Conservation (phyloP, 305 asterid genomes). For the Rubia balearica region DNA sequence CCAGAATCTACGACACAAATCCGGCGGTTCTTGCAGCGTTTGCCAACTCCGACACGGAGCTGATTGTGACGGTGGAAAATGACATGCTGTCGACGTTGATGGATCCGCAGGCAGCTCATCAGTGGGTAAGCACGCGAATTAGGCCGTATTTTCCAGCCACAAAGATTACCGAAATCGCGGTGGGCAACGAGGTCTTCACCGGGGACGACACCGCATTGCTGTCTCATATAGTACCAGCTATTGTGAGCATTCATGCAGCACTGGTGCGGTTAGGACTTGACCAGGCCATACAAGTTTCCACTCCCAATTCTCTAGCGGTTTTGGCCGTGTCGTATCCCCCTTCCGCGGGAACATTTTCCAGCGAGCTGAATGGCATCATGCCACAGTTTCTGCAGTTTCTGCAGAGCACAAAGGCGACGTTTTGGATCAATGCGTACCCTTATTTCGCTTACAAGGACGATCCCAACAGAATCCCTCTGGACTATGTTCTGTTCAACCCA, state of each 20-base stretch:
- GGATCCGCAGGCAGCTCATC: slow-evolving; percentile 55
- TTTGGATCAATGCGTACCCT: slow-evolving; percentile 89
- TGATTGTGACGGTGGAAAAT: slow-evolving; percentile 71
- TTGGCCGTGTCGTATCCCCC: slow-evolving; percentile 70
- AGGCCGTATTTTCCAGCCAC: slow-evolving; percentile 64
- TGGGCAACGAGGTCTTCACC: slow-evolving; percentile 73
- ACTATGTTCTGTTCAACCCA: slow-evolving; percentile 59
- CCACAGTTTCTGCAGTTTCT: slow-evolving; percentile 51
- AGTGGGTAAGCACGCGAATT: slow-evolving; percentile 61
- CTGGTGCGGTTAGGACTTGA: slow-evolving; percentile 41
- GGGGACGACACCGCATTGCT: slow-evolving; percentile 50
- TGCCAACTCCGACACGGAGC: slow-evolving; percentile 58
- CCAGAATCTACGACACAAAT: slow-evolving; percentile 84
- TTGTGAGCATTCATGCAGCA: slow-evolving; percentile 65
- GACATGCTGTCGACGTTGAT: slow-evolving; percentile 39
- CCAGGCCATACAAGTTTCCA: slow-evolving; percentile 51
- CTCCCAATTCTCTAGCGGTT: slow-evolving; percentile 61
- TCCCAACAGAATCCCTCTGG: slow-evolving; percentile 42
- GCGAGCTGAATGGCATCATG: slow-evolving; percentile 45
- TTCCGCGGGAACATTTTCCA: slow-evolving; percentile 58
- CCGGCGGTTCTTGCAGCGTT: slow-evolving; percentile 56
- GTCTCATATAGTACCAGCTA: slow-evolving; percentile 62
- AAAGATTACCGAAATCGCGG: slow-evolving; percentile 60
- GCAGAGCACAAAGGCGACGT: slow-evolving; percentile 47
- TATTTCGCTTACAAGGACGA: slow-evolving; percentile 74